Base-by-base conservation (phyloP, 129 eudicot genomes). In the Escallonia rubra region DNA sequence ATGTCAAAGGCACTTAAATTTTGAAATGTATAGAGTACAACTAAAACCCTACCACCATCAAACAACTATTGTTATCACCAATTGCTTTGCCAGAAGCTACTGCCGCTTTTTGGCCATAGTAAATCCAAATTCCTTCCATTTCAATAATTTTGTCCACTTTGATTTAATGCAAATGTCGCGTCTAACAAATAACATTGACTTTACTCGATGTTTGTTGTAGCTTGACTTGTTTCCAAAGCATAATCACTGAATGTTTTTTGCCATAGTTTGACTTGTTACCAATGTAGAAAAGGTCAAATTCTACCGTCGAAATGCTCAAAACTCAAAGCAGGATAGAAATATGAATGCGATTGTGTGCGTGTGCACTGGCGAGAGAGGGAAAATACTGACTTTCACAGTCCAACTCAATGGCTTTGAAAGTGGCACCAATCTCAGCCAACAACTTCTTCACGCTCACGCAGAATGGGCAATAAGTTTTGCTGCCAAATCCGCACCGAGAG, bases 401-500 rank as follows among this genome's bases (percentile, higher is more conserved):
- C 81, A 92, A 74, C 64, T 88, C 98, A 55, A 88, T 59, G 42
- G 83, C 83, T 76, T 92, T 88, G 80, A 71, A 92, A 57, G 91
- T 43, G 68, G 78, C 82, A 39, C 91, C 89, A 13, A 78, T 39
- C 66, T 88, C 74, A 51, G 79, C 68, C 59, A 92, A 72, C 84
- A 92, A 11, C 58, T 85, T 78, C 91, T 92, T 92, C 71, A 88
- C 96, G 64, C 57, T 73, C 50, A 64, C 77, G 74, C 98, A 86
- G 76, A 48, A 92, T 15, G 98, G 85, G 57, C 98, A 92, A 69
- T 64, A 86, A 61, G 85, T 61, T 66, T 92, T 88, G 89, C 98
- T 92, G 89, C 67, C 57, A 69, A 15, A 80, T 72, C 71, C 75
- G 62, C 59, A 46, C 13, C 41, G 40, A 6, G 7, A 14, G 23